These are phyloP conservation scores for Gossypioides kirkii DNA, from an alignment of 345 rosid genomes.

Conservation along the genomic window DNA sequence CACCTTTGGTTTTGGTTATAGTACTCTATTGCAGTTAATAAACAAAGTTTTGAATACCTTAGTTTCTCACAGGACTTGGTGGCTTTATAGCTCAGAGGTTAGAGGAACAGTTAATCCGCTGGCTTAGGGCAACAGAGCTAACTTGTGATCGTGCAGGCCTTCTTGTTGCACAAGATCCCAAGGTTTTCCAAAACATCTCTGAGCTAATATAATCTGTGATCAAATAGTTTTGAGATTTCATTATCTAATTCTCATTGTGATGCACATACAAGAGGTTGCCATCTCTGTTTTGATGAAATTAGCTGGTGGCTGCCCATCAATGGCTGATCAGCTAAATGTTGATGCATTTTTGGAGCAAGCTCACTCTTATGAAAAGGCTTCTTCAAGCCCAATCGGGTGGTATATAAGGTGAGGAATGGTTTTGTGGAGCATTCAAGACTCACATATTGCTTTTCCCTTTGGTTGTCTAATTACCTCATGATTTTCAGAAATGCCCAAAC, in stretches of 20 bases:
- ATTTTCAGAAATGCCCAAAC: constrained; percentile 87
- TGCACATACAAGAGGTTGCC: constrained; percentile 83
- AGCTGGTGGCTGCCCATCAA: constrained; percentile 89
- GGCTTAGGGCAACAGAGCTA: constrained; percentile 90
- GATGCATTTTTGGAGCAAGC: constrained; percentile 98
- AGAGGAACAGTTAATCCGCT: constrained; percentile 83
- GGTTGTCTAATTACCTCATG: constrained; percentile 23
- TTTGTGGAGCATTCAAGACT: background rate
- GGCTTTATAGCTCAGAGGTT: constrained; percentile 71
- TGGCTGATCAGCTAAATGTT: constrained; percentile 88
- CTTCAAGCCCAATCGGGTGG: constrained; percentile 86
- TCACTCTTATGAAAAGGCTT: constrained; percentile 85
- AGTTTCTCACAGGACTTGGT: constrained; percentile 57
- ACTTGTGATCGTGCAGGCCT: constrained; percentile 99
- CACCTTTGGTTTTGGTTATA: background rate
- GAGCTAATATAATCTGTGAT: background rate
- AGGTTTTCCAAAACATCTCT: constrained; percentile 38
- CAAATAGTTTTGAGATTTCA: background rate
- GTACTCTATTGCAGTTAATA: background rate
- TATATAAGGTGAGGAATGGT: constrained; percentile 66
- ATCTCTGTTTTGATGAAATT: constrained; percentile 91
- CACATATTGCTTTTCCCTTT: constrained; percentile 5
- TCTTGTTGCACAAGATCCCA: constrained; percentile 90
- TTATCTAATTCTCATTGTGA: constrained; percentile 25
- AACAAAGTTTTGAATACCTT: constrained; percentile 3